These are phyloP conservation scores for Naganishia cerealis DNA, from an alignment of 1,284 basidiomycete species.

Conservation along the genomic window DNA sequence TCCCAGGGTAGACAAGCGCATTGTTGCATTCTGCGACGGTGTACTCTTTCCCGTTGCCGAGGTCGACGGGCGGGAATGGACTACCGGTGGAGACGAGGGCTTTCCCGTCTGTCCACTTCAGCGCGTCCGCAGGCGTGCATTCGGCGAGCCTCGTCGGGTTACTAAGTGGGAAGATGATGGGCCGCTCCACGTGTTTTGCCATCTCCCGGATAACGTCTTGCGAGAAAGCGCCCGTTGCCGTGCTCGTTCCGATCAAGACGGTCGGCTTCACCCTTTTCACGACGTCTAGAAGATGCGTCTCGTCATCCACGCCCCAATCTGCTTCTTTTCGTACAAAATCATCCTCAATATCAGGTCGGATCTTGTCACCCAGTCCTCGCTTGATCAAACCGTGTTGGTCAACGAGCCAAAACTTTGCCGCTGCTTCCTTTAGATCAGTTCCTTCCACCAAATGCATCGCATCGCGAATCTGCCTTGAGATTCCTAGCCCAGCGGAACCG, in stretches of 20 bases:
- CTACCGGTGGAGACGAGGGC: conserved; percentile 78
- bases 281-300: conserved; percentile 65
- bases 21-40: conserved; percentile 74
- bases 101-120: conserved; percentile 72
- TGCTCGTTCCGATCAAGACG: conserved; percentile 78
- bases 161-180: conserved; percentile 69
- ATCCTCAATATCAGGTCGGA: conserved; percentile 59
- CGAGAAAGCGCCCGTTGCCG: conserved; percentile 74
- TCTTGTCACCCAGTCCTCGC: conserved; percentile 57
- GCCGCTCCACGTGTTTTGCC: conserved; percentile 66
- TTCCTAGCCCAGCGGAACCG: conserved; percentile 72
- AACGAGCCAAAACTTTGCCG: conserved; percentile 64
- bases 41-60: conserved; percentile 54
- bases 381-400: conserved; percentile 54
- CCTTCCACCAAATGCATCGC: conserved; percentile 64
- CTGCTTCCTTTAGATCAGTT: conserved; percentile 61
- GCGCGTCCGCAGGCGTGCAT: conserved; percentile 59
- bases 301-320: conserved; percentile 54
- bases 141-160: conserved; percentile 10
- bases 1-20: conserved; percentile 72
- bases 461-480: conserved; percentile 57
- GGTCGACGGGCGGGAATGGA: conserved; percentile 73
- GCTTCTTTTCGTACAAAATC: conserved; percentile 61
- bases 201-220: conserved; percentile 61
- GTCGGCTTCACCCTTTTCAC: conserved; percentile 69